Conservation (phyloP, 2,329 filamentous ascomycete species). For the Trichoderma gracile region DNA sequence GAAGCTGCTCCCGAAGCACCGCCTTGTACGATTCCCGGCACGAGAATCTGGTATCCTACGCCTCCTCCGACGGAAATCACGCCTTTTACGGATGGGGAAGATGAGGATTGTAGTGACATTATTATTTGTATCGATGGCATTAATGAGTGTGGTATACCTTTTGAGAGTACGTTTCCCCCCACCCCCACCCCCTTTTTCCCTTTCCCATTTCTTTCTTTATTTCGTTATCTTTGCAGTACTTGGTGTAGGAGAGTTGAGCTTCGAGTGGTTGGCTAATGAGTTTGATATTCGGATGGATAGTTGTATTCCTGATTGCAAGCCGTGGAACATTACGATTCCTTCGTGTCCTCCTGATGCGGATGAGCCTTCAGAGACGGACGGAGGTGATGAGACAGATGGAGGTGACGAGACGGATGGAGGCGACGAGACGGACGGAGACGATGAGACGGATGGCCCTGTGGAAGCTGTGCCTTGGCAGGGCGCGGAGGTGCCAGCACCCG, state of each 20-base stretch:
- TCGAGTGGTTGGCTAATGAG: not conserved
- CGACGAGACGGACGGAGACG: too few species aligned
- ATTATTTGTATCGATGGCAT: constrained; percentile 33
- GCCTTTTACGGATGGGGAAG: not conserved
- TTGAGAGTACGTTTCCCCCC: constrained; percentile 29
- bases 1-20: constrained; percentile 30
- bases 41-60: not conserved
- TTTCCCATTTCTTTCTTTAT: too few species aligned
- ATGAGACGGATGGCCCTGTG: too few species aligned
- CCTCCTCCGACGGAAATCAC: not conserved
- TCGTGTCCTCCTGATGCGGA: constrained; percentile 25
- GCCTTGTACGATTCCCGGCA: constrained; percentile 26
- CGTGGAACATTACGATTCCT: constrained; percentile 27
- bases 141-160: constrained; percentile 33
- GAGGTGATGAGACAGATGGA: too few species aligned
- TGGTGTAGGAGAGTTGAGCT: too few species aligned
- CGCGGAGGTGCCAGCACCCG: too few species aligned
- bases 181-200: too few species aligned
- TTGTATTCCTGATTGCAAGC: constrained; percentile 33
- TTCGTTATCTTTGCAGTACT: too few species aligned
- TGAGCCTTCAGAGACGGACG: not conserved
- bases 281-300: constrained; percentile 19
- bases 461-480: too few species aligned
- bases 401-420: too few species aligned
- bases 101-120: constrained; percentile 32